Evolutionary conservation across 345 rosid genomes (phyloP), one percentile per base, ranked within the genome.

Genomic region (Acer negundo): DNA sequence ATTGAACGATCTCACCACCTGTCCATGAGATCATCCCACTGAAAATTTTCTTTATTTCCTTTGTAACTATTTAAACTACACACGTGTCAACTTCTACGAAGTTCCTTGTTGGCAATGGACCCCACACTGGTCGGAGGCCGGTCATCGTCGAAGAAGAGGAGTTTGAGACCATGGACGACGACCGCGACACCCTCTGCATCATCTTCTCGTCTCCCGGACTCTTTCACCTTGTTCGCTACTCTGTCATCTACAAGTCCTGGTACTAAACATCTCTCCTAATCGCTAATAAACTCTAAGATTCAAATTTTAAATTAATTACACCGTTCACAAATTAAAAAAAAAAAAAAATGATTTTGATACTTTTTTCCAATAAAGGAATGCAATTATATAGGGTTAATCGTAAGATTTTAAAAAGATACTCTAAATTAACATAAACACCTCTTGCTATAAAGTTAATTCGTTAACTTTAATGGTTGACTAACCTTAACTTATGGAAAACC

Each of bases 191-290:
- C 76, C 88, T 92, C 40, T 88, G 90, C 72, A 75, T 79, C 11
- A 82, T 95, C 86, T 95, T 95, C 88, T 90, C 99, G 26, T 85
- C 78, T 63, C 93, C 93, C 69, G 86, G 82, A 74, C 70, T 91
- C 70, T 91, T 92, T 78, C 96, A 92, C 78, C 89, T 95, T 62
- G 96, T 86, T 78, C 92, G 91, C 65, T 92, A 93, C 75, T 83
- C 93, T 44, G 90, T 80, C 82, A 97, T 95, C 72, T 91, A 93
- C 90, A 93, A 83, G 76, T 85, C 88, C 46, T 93, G 99, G 96
- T 95, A 82, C 71, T 67, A 49, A 11, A 8, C 7, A 58, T 13
- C 74, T 55, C 42, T 22, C 49, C 46, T 56, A 23, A 4, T 31
- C 12, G 2, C 12, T 28, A 10, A 24, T 44, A 17, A 47, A 46